Conservation (phyloP, 805 yeast genomes). For the Barnettozyma salicaria region DNA sequence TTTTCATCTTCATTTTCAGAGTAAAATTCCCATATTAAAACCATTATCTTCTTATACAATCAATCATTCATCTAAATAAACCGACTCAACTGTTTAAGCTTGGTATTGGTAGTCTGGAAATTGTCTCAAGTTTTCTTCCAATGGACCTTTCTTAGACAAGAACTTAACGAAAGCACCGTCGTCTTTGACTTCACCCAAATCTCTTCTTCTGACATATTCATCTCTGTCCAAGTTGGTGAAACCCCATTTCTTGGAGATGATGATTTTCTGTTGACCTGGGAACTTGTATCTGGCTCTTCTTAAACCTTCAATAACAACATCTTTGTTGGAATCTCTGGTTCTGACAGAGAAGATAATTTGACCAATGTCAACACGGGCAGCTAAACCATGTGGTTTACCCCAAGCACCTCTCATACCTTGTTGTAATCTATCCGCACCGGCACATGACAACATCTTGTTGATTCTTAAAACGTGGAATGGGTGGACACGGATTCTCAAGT, state of each 20-base stretch:
- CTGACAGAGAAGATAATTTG: slow-evolving; percentile 97
- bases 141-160: slow-evolving; percentile 93
- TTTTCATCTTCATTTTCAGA: no score
- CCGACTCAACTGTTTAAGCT: slow-evolving; percentile 30
- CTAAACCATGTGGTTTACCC: slow-evolving; percentile 99
- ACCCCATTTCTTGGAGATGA: slow-evolving; percentile 99
- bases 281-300: slow-evolving; percentile 99
- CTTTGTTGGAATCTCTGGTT: slow-evolving; percentile 98
- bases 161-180: slow-evolving; percentile 99
- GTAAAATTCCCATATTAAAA: slow-evolving; percentile 1
- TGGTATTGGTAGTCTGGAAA: slow-evolving; percentile 74
- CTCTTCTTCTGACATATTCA: slow-evolving; percentile 91
- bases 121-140: slow-evolving; percentile 83
- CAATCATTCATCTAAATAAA: slow-evolving; percentile 9
- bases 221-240: slow-evolving; percentile 99
- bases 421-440: slow-evolving; percentile 99
- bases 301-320: slow-evolving; percentile 95
- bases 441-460: slow-evolving; percentile 99
- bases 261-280: slow-evolving; percentile 99
- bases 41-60: slow-evolving; percentile 5
- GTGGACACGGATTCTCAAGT: slow-evolving; percentile 99
- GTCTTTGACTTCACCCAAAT: slow-evolving; percentile 92
- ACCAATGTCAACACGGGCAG: slow-evolving; percentile 98
- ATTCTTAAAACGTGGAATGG: slow-evolving; percentile 99
- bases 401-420: slow-evolving; percentile 99